Percentiles rank a stretch among this genome's conserved stretches.
Conservation (phyloP, 805 yeast genomes). For the Candida dendrica region DNA sequence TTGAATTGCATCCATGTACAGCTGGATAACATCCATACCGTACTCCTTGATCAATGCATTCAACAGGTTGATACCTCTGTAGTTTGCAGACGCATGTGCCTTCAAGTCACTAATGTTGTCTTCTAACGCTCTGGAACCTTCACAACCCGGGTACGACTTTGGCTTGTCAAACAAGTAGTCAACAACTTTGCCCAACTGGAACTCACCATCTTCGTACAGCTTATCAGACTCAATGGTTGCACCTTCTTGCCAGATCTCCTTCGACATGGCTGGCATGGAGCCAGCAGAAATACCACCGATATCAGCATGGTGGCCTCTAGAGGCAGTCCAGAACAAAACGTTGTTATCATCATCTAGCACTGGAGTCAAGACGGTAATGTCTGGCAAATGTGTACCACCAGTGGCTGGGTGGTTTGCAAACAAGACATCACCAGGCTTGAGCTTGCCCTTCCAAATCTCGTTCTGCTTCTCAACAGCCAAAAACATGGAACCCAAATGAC, state of each 20-base stretch:
- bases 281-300: slow-evolving; percentile 59
- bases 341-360: slow-evolving; percentile 39
- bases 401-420: slow-evolving; percentile 36
- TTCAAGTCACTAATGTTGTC: slow-evolving; percentile 45
- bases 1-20: slow-evolving; percentile 41
- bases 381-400: slow-evolving; percentile 43
- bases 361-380: slow-evolving; percentile 51
- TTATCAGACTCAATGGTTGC: slow-evolving; percentile 47
- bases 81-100: slow-evolving; percentile 46
- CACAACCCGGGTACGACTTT: slow-evolving; percentile 37
- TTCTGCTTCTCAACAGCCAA: slow-evolving; percentile 31
- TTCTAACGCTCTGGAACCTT: slow-evolving; percentile 46
- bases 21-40: slow-evolving; percentile 32
- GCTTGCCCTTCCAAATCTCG: slow-evolving; percentile 29
- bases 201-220: slow-evolving; percentile 39
- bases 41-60: slow-evolving; percentile 36
- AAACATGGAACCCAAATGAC: slow-evolving; percentile 42
- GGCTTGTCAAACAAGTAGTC: slow-evolving; percentile 40
- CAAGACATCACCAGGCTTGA: slow-evolving; percentile 36
- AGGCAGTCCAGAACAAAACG: slow-evolving; percentile 46
- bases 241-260: slow-evolving; percentile 47
- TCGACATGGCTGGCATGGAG: slow-evolving; percentile 48
- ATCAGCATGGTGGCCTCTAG: slow-evolving; percentile 58
- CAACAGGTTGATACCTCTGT: slow-evolving; percentile 41
- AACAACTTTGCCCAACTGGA: slow-evolving; percentile 45